Conservation (phyloP, 306 rosid genomes). For the Sicyos edulis region DNA sequence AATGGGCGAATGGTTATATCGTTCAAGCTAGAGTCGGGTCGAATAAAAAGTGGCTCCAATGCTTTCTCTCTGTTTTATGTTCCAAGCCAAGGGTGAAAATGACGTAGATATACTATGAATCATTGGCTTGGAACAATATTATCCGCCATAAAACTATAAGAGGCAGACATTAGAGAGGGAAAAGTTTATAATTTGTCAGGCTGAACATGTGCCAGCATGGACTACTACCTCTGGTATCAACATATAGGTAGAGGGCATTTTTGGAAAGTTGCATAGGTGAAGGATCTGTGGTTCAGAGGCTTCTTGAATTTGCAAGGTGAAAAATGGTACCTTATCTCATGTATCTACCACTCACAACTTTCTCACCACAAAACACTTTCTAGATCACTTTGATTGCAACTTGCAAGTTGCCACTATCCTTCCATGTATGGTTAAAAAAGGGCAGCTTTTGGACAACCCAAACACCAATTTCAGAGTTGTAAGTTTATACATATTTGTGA, state of each 20-base stretch:
- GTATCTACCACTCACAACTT: conserved; percentile 31
- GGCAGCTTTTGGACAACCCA: conserved; percentile 2
- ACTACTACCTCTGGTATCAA: not conserved
- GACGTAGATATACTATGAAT: conserved; percentile 5
- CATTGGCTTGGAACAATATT: conserved; percentile 8
- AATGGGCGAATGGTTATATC: not conserved
- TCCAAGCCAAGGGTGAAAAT: not conserved
- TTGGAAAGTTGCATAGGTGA: conserved; percentile 26
- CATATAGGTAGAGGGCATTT: conserved; percentile 25
- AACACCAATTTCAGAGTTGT: not conserved
- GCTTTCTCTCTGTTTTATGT: not conserved
- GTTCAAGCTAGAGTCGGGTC: not conserved
- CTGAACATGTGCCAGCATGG: conserved; percentile 8
- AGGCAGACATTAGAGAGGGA: conserved; percentile 11
- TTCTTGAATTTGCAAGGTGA: conserved; percentile 18
- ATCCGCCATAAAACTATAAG: not conserved
- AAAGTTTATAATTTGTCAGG: conserved; percentile 7
- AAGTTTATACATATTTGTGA: not conserved
- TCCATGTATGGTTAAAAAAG: not conserved
- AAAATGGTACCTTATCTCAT: conserved; percentile 54
- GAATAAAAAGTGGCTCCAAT: not conserved
- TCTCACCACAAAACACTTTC: conserved; percentile 64
- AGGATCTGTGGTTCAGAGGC: conserved; percentile 46
- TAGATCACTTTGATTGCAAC: conserved; percentile 7
- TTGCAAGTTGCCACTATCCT: conserved; percentile 10